Evolutionary conservation across 108 stramenopile genomes (phyloP), one percentile per base, ranked within the genome.

Genomic region (Stephanodiscus minutulus): DNA sequence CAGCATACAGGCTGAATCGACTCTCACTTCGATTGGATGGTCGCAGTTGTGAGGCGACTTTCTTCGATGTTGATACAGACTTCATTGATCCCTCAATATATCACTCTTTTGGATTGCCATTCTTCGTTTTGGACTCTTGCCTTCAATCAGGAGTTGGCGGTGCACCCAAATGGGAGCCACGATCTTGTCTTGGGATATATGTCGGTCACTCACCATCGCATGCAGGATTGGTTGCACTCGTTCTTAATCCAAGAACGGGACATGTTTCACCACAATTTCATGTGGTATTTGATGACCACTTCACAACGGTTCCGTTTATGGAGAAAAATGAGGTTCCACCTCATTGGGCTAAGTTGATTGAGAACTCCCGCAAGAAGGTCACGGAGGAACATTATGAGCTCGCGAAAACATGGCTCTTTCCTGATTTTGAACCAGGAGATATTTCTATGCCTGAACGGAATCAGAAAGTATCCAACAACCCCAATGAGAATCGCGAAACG

Each of bases 241-340:
- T 79, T 12, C 28, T 79, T 27, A 79, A 79, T 59, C 78, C 62
- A 3, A 15, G 9, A 10, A 79, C 78, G 18, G 72, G 78, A n/a
- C 46, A 55, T 0, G 59, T 73, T n/a, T 72, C 78, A 15, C 66
- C 72, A 18, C 72, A 73, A 24, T 79, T 25, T 57, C 78, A 73
- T 44, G 63, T 64, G 4, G 43, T 53, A 1, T 79, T 60, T 52
- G 67, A 79, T 35, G 78, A 79, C 46, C 17, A 48, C 0, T 70
- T 76, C 44, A 46, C 44, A 22, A 73, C 72, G 10, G 82, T 82
- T 25, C 56, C 65, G 9, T 64, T 22, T 39, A 56, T 70, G 57
- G 1, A 8, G 15, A 41, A 53, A 2, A 36, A 18, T 12, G 18
- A 7, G 7, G 22, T 37, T 24, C 67, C 67, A 3, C 54, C 67